Evolutionary conservation across 331 rosid genomes (phyloP).

Genomic region (Spiraea crenata): DNA sequence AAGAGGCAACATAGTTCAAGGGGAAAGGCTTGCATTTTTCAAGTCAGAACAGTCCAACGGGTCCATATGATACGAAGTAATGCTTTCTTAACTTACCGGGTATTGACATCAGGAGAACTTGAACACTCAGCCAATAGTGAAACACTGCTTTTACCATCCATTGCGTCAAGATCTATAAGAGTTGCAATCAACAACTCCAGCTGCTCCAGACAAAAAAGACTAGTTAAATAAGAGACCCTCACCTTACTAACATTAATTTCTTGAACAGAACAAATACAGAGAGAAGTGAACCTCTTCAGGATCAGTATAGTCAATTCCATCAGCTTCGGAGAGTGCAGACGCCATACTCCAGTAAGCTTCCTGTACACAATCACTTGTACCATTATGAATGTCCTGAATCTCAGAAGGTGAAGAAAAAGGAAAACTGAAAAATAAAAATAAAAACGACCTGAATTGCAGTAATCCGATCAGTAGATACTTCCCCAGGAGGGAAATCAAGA

Average conservation of each 20-base stretch:
- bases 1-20: background rate
- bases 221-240: slow-evolving; percentile 1
- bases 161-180: slow-evolving; percentile 93
- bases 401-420: slow-evolving; percentile 13
- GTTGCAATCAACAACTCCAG: slow-evolving; percentile 84
- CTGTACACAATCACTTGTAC: slow-evolving; percentile 39
- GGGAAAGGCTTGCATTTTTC: background rate
- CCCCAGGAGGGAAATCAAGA: slow-evolving; percentile 65
- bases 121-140: slow-evolving; percentile 83
- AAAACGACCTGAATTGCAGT: slow-evolving; percentile 72
- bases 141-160: slow-evolving; percentile 91
- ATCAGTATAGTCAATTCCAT: slow-evolving; percentile 92
- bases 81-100: slow-evolving; percentile 53
- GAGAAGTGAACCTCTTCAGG: slow-evolving; percentile 84
- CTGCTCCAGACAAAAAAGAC: slow-evolving; percentile 45
- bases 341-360: slow-evolving; percentile 98
- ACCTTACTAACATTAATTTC: slow-evolving; percentile 16
- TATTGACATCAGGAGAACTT: slow-evolving; percentile 82
- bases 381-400: slow-evolving; percentile 23
- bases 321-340: slow-evolving; percentile 88
- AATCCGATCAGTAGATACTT: slow-evolving; percentile 64
- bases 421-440: slow-evolving; percentile 10
- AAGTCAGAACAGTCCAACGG: background rate
- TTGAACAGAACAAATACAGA: slow-evolving; percentile 9
- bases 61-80: background rate